A percentile compares a stretch with the other conserved stretches of the same genome.
Evolutionary conservation across 495 filamentous ascomycete species (phyloP).

Genomic region (Hypoxylon perforatum): DNA sequence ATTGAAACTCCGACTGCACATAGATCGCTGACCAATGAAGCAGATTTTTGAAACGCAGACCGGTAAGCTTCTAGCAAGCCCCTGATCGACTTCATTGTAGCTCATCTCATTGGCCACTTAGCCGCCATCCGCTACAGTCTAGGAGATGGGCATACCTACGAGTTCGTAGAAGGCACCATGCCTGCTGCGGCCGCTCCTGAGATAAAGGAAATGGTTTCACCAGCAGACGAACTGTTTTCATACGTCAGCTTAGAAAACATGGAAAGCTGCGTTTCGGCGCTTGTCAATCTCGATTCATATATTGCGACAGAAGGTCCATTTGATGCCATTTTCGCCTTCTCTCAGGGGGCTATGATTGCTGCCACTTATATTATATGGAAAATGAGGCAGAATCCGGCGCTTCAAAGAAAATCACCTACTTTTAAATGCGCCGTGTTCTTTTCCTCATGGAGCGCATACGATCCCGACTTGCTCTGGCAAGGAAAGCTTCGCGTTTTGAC

Average conservation of each 20-base stretch:
- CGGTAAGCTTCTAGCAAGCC: neutral
- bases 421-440: constrained; percentile 15
- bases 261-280: neutral
- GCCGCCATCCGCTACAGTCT: neutral
- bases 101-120: no score
- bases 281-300: neutral
- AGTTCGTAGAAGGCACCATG: constrained; percentile 9
- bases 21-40: neutral
- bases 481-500: neutral
- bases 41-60: constrained; percentile 1
- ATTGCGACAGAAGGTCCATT: no score
- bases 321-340: no score
- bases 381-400: neutral
- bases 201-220: neutral
- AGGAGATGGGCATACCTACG: constrained; percentile 5
- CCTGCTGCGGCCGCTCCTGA: neutral
- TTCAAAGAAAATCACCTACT: neutral
- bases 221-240: neutral
- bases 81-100: no score
- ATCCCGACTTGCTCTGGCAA: neutral
- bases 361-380: constrained; percentile 7
- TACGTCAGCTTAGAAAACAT: neutral
- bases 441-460: neutral
- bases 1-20: neutral
- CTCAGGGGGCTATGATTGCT: neutral